Conservation (phyloP, 2,329 filamentous ascomycete genomes). For the Zelopaecilomyces penicillatus region DNA sequence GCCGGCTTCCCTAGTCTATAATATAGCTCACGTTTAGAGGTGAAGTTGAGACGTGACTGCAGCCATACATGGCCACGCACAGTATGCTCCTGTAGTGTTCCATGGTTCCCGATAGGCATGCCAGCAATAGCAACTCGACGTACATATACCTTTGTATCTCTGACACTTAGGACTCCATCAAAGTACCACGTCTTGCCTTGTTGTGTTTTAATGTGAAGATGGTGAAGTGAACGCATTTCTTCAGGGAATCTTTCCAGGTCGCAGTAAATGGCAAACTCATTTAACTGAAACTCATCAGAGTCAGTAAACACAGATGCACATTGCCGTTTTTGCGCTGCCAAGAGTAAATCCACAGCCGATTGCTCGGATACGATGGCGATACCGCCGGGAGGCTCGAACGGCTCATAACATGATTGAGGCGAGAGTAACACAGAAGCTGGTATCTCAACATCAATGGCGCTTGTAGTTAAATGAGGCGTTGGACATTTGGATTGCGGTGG, state of each 20-base stretch:
- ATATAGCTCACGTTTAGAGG: conserved; percentile 42
- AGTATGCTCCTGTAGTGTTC: conserved; percentile 32
- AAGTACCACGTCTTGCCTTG: conserved; percentile 39
- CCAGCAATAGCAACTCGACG: conserved; percentile 45
- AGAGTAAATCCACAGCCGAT: conserved; percentile 8
- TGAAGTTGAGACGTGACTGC: conserved; percentile 36
- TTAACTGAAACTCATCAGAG: conserved; percentile 42
- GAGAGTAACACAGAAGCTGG: conserved; percentile 18
- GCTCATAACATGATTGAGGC: conserved; percentile 23
- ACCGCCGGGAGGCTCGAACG: conserved; percentile 19
- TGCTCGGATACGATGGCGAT: conserved; percentile 16
- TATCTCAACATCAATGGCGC: conserved; percentile 15
- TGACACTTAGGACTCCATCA: conserved; percentile 49
- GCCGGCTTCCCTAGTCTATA: conserved; percentile 54
- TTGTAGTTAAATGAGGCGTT: not conserved
- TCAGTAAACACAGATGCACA: conserved; percentile 6
- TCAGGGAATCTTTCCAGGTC: conserved; percentile 24
- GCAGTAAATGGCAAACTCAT: conserved; percentile 52
- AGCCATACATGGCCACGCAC: conserved; percentile 55
- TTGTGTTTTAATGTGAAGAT: conserved; percentile 32
- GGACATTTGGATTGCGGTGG: not conserved
- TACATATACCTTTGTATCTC: conserved; percentile 40
- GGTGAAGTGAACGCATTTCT: conserved; percentile 49
- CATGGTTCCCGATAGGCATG: conserved; percentile 61
- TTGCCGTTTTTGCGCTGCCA: conserved; percentile 3